phyloP scores from a whole-genome alignment of 805 yeast species.

The Zygosaccharomyces rouxii region DNA sequence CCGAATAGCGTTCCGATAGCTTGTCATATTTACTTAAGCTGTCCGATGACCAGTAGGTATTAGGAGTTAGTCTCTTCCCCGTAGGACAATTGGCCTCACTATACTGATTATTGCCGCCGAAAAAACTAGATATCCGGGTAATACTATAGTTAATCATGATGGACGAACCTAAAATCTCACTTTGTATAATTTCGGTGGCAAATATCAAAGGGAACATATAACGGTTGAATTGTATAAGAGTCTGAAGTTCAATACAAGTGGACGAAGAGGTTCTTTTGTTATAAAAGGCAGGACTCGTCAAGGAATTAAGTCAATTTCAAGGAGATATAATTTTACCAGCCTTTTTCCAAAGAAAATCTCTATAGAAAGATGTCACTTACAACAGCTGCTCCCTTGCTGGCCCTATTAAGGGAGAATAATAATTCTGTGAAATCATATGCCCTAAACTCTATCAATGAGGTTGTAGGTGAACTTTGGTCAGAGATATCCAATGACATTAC shows the following conservation, averaged over 20 bases:
- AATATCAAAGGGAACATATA: slow-evolving; percentile 11
- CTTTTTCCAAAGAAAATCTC: neutral
- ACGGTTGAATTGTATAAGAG: neutral
- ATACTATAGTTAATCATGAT: neutral
- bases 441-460: slow-evolving; percentile 67
- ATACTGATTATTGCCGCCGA: too few relatives aligned
- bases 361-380: slow-evolving; percentile 44
- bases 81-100: too few relatives aligned
- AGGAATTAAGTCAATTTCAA: neutral
- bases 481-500: slow-evolving; percentile 88
- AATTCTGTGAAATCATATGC: slow-evolving; percentile 76
- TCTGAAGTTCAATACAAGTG: neutral
- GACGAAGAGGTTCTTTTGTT: neutral
- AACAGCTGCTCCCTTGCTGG: slow-evolving; percentile 88
- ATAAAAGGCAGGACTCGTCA: neutral
- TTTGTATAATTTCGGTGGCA: slow-evolving; percentile 21
- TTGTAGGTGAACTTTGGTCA: slow-evolving; percentile 93
- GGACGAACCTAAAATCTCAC: neutral
- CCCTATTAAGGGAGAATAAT: slow-evolving; percentile 82
- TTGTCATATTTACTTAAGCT: too few relatives aligned
- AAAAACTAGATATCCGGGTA: neutral
- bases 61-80: too few relatives aligned
- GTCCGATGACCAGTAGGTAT: too few relatives aligned
- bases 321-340: neutral
- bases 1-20: too few relatives aligned